Base-by-base conservation (phyloP, 805 yeast genomes). In the Metschnikowia shivogae region DNA sequence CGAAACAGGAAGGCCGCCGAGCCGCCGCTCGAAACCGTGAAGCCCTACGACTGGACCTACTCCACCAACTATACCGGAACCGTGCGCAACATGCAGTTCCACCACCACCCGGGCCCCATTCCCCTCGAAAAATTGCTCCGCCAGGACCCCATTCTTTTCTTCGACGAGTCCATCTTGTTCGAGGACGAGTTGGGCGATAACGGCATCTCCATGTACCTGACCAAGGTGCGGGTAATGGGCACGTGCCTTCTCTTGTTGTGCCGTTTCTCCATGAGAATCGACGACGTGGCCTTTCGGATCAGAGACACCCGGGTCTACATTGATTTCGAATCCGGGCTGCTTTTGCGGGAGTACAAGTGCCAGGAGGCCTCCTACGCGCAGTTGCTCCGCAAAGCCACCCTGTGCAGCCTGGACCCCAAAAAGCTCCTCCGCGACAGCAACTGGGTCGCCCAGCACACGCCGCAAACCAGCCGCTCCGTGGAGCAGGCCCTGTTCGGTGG, bases 181-280 rank as follows among this genome's bases (percentile, higher is more conserved):
- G 99, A 93, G 61, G 99, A 93, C 59, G 99, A 93, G 62, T 71
- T 93, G 44, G 98, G 96, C 4, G 99, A 93, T 62, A 93, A 92
- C 62, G 99, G 99, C 6, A 85, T 89, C 13, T 80, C 95, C 0
- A 77, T 87, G 44, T 66, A 87, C 44, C 80, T 81, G 42, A 81
- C 83, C 30, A 90, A 90, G 63, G 78, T 93, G 17, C 70, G 99
- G 50, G 97, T 89, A 4, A 93, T 93, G 97, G 82, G 82, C 6
- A 77, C 82, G 42, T 78, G 96, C 48, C 60, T 93, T 52, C 67
- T 93, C 32, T 55, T 92, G 29, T 69, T 93, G 37, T 79, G 83
- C 40, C 74, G 98, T 37, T 78, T 92, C 54, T 92, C 88, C 60
- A 64, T 93, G 48, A 74, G 98, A 38, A 95, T 93, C 6, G 99